Base-by-base conservation (phyloP, 768 basidiomycete genomes). In the Boletus tylopilopsis region DNA sequence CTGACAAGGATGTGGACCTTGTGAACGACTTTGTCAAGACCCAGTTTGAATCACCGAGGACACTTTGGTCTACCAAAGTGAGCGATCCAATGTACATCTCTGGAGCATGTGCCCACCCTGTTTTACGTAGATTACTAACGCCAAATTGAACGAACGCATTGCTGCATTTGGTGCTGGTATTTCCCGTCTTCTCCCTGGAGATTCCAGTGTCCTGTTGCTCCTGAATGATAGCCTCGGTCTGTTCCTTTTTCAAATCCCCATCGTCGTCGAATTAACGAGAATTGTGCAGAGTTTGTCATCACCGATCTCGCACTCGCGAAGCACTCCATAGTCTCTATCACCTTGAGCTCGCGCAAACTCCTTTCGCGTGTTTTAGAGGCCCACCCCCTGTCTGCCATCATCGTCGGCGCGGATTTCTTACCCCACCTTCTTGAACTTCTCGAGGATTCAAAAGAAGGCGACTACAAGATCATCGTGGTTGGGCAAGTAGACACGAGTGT, bases 1-100 rank as follows among this genome's bases (percentile, higher is more conserved):
- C 90, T 1, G 73, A 74, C 47, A 88, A 89, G 58, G 87, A 91
- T 43, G 74, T 86, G 4, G 76, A 84, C 52, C 72, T 84, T 19
- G 68, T 90, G 12, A 65, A 76, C 0, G 87, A 91, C 66, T 71
- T 90, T 19, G 71, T 92, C 39, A 81, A 78, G 57, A 67, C 81
- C 6, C 88, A 87, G 47, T 71, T 75, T 16, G 84, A 87, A 57
- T 75, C 76, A 1, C 75, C 82, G 7, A 78, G 89, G 32, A 88
- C 85, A 0, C 75, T 93, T 12, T 93, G 90, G 90, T 81, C 81
- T 1, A 85, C 82, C 38, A 84, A 84, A 70, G 90, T 89, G 47
- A 34, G 71, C 53, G 35, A 3, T 34, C 15, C 32, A 44, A 38
- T 24, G n/a, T 39, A n/a, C 36, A n/a, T 23, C 22, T 21, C 43